phyloP scores from a whole-genome alignment of 345 rosid genomes.

The Aegle marmelos region DNA sequence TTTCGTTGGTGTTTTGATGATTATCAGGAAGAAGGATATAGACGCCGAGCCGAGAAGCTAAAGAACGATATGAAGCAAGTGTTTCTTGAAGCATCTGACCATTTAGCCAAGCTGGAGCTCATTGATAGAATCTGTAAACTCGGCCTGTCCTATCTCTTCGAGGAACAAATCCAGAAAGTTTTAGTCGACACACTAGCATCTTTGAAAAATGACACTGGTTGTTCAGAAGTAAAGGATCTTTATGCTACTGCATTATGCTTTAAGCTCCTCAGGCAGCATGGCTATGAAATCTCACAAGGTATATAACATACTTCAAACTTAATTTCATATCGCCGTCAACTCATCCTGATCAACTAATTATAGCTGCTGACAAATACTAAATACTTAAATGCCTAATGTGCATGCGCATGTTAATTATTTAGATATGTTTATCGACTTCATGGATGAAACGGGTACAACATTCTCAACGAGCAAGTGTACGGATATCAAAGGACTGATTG shows the following conservation, averaged over 20 bases:
- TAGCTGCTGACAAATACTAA: too few relatives aligned
- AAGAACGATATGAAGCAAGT: constrained; percentile 20
- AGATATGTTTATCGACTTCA: constrained; percentile 35
- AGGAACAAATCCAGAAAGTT: constrained; percentile 30
- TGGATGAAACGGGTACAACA: constrained; percentile 20
- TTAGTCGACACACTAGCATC: constrained; percentile 12
- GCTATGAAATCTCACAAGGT: constrained; percentile 44
- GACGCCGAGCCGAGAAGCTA: constrained; percentile 13
- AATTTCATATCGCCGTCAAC: too few relatives aligned
- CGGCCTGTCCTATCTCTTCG: constrained; percentile 32
- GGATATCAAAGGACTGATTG: constrained; percentile 31
- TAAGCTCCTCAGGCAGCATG: constrained; percentile 44
- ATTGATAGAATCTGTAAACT: constrained; percentile 35
- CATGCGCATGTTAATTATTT: neutral
- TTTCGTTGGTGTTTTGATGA: neutral
- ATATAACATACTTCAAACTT: neutral
- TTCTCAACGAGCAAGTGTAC: constrained; percentile 12
- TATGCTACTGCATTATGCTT: constrained; percentile 35
- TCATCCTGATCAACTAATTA: too few relatives aligned
- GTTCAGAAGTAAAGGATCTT: constrained; percentile 17
- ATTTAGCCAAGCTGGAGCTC: constrained; percentile 30
- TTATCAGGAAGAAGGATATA: constrained; percentile 28
- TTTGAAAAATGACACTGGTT: neutral
- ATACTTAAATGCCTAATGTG: too few relatives aligned
- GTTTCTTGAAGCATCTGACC: constrained; percentile 23